These are phyloP conservation scores for Marvania coccoides DNA, from an alignment of 139 green algal species.

Conservation along the genomic window DNA sequence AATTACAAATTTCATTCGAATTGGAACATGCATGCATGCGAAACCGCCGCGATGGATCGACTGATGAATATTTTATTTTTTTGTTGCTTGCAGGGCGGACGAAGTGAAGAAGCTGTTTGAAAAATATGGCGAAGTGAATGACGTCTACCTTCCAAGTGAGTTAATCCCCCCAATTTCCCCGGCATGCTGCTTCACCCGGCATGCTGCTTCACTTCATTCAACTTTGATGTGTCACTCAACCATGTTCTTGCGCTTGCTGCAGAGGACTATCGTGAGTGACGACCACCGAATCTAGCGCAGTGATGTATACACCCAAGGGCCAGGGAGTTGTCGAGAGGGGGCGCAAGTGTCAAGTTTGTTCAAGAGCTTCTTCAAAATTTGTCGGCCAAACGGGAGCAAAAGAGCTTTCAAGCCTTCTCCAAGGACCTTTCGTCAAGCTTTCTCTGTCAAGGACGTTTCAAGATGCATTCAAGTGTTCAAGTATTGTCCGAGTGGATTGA, in stretches of 20 bases:
- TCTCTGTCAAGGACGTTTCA: background rate
- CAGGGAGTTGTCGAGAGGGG: background rate
- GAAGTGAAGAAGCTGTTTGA: constrained; percentile 62
- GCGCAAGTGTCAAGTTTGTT: too few species aligned
- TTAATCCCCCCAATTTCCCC: background rate
- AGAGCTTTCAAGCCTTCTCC: background rate
- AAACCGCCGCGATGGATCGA: background rate
- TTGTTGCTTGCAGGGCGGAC: constrained; percentile 34
- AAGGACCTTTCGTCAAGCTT: background rate
- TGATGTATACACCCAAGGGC: background rate
- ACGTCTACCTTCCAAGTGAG: constrained; percentile 74
- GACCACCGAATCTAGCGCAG: background rate
- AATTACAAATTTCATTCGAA: background rate
- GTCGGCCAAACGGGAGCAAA: background rate
- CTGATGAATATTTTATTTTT: background rate
- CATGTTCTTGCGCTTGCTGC: background rate
- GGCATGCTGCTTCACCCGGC: background rate
- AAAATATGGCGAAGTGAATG: constrained; percentile 55
- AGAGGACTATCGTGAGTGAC: background rate
- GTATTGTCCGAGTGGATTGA: too few species aligned
- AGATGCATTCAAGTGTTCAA: too few species aligned
- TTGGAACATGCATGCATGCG: background rate
- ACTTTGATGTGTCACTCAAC: background rate
- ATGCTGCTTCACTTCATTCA: too few species aligned
- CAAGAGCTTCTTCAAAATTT: too few species aligned